Percentiles rank a stretch among this genome's conserved stretches.
Conservation (phyloP, 805 yeast species). For the Saccharomyces eubayanus region DNA sequence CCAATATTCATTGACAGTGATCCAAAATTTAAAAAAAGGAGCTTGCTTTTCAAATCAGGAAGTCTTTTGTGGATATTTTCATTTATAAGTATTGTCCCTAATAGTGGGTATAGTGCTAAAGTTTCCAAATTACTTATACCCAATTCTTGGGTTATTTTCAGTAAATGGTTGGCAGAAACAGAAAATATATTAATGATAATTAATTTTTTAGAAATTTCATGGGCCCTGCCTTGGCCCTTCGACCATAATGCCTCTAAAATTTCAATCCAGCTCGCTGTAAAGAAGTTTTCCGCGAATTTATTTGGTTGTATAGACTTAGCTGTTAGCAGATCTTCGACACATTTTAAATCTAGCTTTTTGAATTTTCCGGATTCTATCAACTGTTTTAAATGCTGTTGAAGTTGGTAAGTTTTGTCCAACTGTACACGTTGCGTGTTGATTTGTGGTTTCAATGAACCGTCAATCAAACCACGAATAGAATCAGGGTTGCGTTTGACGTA, state of each 20-base stretch:
- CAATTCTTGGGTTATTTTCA: slow-evolving; percentile 35
- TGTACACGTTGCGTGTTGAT: slow-evolving; percentile 26
- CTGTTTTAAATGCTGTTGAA: slow-evolving; percentile 47
- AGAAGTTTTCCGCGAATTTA: slow-evolving; percentile 47
- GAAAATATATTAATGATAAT: slow-evolving; percentile 47
- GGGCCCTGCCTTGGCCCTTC: slow-evolving; percentile 47
- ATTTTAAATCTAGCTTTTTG: slow-evolving; percentile 37
- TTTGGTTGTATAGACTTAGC: slow-evolving; percentile 19
- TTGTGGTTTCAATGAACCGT: slow-evolving; percentile 37
- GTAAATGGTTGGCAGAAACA: slow-evolving; percentile 36
- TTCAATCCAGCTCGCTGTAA: slow-evolving; percentile 50
- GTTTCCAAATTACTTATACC: slow-evolving; percentile 37
- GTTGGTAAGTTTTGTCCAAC: slow-evolving; percentile 29
- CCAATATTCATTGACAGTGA: neutral
- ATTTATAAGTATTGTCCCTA: slow-evolving; percentile 47
- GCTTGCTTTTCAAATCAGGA: slow-evolving; percentile 45
- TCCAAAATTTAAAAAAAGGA: slow-evolving; percentile 37
- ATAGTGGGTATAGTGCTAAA: slow-evolving; percentile 43
- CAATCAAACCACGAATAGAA: slow-evolving; percentile 44
- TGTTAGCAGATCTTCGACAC: slow-evolving; percentile 37
- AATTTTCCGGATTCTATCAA: slow-evolving; percentile 43
- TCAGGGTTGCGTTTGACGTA: slow-evolving; percentile 40
- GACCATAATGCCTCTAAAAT: slow-evolving; percentile 49
- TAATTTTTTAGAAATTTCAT: slow-evolving; percentile 39
- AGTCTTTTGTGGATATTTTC: slow-evolving; percentile 37